Evolutionary conservation across 1,284 basidiomycete species (phyloP).

Genomic region (Entoloma clypeatum): DNA sequence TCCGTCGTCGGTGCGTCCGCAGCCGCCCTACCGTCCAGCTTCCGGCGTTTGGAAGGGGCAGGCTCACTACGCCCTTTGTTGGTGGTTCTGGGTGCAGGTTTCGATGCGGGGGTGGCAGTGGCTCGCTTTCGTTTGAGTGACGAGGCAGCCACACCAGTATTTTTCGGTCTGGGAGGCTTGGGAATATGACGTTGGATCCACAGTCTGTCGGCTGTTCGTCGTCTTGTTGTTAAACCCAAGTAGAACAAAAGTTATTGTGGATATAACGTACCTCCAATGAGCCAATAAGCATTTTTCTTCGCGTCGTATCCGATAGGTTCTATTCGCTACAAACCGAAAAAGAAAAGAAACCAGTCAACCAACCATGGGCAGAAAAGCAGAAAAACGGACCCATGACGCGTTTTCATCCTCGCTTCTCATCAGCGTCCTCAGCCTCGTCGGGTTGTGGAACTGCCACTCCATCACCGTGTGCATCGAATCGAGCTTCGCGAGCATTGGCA

Average conservation of each 20-base stretch:
- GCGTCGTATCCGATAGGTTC: slow-evolving; percentile 87
- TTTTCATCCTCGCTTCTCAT: slow-evolving; percentile 78
- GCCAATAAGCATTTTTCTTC: slow-evolving; percentile 82
- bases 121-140: slow-evolving; percentile 56
- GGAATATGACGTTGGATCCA: slow-evolving; percentile 80
- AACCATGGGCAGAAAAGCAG: background rate
- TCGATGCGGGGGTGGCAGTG: slow-evolving; percentile 20
- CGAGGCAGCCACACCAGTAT: slow-evolving; percentile 12
- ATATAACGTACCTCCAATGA: slow-evolving; percentile 63
- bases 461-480: slow-evolving; percentile 70
- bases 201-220: slow-evolving; percentile 62
- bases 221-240: background rate
- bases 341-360: slow-evolving; percentile 2
- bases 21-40: slow-evolving; percentile 17
- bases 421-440: slow-evolving; percentile 55
- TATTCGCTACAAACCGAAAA: slow-evolving; percentile 53
- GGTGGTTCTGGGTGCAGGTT: slow-evolving; percentile 21
- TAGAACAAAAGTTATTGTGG: background rate
- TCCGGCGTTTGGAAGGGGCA: slow-evolving; percentile 17
- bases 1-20: slow-evolving; percentile 17
- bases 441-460: slow-evolving; percentile 82
- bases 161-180: slow-evolving; percentile 35
- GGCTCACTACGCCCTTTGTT: too few relatives aligned
- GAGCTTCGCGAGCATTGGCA: slow-evolving; percentile 70
- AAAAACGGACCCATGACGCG: slow-evolving; percentile 64